Evolutionary conservation across 176 grass and related monocot genomes (phyloP).

Genomic region (Eleusine coracana): DNA sequence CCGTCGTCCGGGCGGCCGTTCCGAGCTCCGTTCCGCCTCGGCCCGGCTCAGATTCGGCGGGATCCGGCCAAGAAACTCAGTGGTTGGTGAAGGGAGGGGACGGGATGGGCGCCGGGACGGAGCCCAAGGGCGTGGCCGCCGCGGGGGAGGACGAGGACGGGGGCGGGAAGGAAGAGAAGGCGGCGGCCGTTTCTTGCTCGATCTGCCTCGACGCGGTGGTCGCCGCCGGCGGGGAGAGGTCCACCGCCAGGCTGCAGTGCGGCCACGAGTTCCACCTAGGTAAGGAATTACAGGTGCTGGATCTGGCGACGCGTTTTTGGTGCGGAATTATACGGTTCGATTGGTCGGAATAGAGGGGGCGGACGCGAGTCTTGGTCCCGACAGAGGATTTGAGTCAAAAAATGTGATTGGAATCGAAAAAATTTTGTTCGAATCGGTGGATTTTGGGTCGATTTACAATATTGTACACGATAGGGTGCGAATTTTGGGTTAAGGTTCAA

Average conservation of each 20-base stretch:
- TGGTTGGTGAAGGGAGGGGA: slow-evolving; percentile 31
- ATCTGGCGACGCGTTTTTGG: neutral
- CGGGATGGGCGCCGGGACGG: slow-evolving; percentile 47
- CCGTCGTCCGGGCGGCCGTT: slow-evolving; percentile 32
- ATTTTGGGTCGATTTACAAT: neutral
- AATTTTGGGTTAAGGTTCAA: neutral
- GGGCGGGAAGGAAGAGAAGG: slow-evolving; percentile 44
- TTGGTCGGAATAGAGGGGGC: neutral
- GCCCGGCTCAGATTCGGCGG: slow-evolving; percentile 23
- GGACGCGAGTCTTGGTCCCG: neutral
- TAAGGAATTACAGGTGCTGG: neutral
- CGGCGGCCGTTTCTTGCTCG: slow-evolving; percentile 64
- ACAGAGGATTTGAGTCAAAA: neutral
- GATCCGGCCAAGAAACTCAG: slow-evolving; percentile 44
- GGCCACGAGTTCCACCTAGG: slow-evolving; percentile 96
- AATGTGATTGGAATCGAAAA: neutral
- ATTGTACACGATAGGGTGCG: neutral
- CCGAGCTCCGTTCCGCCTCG: neutral
- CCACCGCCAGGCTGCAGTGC: slow-evolving; percentile 88
- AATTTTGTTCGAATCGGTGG: neutral
- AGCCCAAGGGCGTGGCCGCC: slow-evolving; percentile 15
- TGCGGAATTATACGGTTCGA: neutral
- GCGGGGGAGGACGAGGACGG: slow-evolving; percentile 29
- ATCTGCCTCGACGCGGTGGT: slow-evolving; percentile 87
- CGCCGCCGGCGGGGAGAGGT: slow-evolving; percentile 55